phyloP scores from a whole-genome alignment of 192 early-diverging fungal genomes.

The Mycoemilia scoparia region DNA sequence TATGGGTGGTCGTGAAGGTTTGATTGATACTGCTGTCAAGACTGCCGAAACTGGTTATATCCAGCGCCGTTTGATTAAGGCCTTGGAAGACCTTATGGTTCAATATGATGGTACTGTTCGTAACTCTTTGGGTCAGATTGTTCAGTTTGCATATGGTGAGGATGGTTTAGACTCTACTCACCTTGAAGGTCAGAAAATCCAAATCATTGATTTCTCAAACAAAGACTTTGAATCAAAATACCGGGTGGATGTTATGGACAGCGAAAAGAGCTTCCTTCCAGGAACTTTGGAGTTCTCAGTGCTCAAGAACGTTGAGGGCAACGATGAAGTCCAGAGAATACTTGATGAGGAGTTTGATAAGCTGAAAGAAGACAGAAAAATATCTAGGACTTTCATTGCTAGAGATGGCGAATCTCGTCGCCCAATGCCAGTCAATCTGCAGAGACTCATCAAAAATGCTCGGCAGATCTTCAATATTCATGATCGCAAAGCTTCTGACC shows the following conservation, averaged over 20 bases:
- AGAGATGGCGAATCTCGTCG: conserved; percentile 48
- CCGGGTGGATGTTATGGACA: conserved; percentile 61
- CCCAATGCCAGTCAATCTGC: conserved; percentile 83
- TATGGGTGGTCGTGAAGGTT: conserved; percentile 98
- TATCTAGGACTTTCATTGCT: conserved; percentile 68
- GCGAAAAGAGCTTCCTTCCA: conserved; percentile 41
- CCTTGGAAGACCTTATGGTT: conserved; percentile 92
- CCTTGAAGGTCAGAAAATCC: conserved; percentile 68
- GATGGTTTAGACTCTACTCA: conserved; percentile 92
- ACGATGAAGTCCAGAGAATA: conserved; percentile 42
- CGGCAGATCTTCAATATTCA: conserved; percentile 78
- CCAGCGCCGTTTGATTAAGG: conserved; percentile 95
- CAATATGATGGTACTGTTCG: conserved; percentile 95
- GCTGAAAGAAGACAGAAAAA: conserved; percentile 53
- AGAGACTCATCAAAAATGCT: conserved; percentile 77
- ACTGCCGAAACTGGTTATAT: conserved; percentile 99
- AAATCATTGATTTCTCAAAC: conserved; percentile 48
- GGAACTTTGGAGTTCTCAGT: conserved; percentile 51
- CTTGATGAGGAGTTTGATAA: conserved; percentile 70
- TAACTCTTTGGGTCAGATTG: conserved; percentile 78
- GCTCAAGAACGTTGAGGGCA: conserved; percentile 57
- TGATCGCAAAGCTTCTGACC: conserved; percentile 54
- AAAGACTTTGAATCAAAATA: conserved; percentile 58
- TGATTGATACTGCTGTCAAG: conserved; percentile 99
- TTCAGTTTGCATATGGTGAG: conserved; percentile 96